Conservation (phyloP, 1,139 yeast species). For the Hemisphaericaspora xylofermentans region DNA sequence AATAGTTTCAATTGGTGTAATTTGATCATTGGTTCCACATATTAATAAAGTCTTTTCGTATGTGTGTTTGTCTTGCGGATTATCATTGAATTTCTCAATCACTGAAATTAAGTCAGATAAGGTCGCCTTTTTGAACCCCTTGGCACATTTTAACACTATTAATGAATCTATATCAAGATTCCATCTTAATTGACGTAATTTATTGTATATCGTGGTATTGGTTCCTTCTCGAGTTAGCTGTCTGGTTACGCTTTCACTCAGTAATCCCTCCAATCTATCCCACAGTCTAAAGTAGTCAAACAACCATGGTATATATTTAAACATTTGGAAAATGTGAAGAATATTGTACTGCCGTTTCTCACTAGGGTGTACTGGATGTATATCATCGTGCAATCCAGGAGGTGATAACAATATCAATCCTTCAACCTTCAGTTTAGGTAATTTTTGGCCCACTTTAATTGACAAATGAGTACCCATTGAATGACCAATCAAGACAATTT, state of each 20-base stretch:
- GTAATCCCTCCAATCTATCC: conserved; percentile 64
- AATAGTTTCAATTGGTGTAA: conserved; percentile 48
- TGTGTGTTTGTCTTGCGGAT: conserved; percentile 28
- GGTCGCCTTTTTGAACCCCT: conserved; percentile 46
- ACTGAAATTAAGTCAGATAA: conserved; percentile 45
- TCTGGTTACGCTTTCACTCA: conserved; percentile 55
- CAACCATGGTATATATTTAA: conserved; percentile 47
- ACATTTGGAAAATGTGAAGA: conserved; percentile 12
- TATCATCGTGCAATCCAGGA: conserved; percentile 43
- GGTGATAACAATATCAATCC: conserved; percentile 55
- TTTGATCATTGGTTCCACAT: conserved; percentile 57
- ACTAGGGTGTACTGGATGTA: conserved; percentile 9
- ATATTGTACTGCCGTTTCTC: not conserved
- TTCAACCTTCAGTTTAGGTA: conserved; percentile 43
- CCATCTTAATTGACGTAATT: conserved; percentile 65
- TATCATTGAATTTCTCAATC: conserved; percentile 35
- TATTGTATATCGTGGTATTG: conserved; percentile 37
- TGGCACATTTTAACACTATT: conserved; percentile 53
- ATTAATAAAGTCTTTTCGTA: conserved; percentile 50
- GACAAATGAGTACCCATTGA: conserved; percentile 72
- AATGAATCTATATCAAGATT: conserved; percentile 62
- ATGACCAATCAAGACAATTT: conserved; percentile 65
- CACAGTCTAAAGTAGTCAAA: conserved; percentile 56
- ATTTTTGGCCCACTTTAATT: conserved; percentile 44
- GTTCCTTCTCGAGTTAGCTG: conserved; percentile 41